phyloP scores from a whole-genome alignment of 192 early-diverging fungal genomes.

The Phycomyces blakesleeanus region DNA sequence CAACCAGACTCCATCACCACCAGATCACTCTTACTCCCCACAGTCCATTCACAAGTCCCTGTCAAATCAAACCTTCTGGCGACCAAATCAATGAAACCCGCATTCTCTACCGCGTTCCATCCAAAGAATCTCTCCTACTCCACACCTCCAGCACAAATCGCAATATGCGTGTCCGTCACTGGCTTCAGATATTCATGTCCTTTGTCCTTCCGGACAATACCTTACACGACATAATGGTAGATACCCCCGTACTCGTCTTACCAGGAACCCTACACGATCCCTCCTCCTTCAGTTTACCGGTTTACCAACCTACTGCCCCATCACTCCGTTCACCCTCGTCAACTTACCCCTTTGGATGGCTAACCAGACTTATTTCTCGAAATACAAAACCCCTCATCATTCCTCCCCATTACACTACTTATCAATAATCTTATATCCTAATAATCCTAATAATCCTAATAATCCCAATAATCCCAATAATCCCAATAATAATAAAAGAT shows the following conservation, averaged over 20 bases:
- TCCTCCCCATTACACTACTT: too few species aligned
- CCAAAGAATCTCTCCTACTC: constrained; percentile 18
- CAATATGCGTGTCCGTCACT: constrained; percentile 29
- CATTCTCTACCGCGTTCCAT: constrained; percentile 21
- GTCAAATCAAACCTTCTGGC: not conserved
- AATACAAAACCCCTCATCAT: too few species aligned
- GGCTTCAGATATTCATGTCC: constrained; percentile 19
- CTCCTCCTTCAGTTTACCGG: not conserved
- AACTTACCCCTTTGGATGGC: too few species aligned
- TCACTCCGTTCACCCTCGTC: too few species aligned
- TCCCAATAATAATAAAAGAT: too few species aligned
- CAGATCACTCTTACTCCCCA: constrained; percentile 21
- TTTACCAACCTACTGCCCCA: not conserved
- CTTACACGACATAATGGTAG: not conserved
- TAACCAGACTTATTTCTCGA: too few species aligned
- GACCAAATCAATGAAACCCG: constrained; percentile 2
- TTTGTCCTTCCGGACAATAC: not conserved
- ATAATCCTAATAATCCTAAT: too few species aligned
- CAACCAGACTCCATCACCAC: constrained; percentile 28
- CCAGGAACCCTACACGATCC: not conserved
- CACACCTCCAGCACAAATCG: constrained; percentile 21
- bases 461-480: too few species aligned
- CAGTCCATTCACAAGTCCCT: not conserved
- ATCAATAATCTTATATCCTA: too few species aligned
- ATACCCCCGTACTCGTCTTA: not conserved